Evolutionary conservation across 768 basidiomycete species (phyloP).

Genomic region (Trametes sanguinea): DNA sequence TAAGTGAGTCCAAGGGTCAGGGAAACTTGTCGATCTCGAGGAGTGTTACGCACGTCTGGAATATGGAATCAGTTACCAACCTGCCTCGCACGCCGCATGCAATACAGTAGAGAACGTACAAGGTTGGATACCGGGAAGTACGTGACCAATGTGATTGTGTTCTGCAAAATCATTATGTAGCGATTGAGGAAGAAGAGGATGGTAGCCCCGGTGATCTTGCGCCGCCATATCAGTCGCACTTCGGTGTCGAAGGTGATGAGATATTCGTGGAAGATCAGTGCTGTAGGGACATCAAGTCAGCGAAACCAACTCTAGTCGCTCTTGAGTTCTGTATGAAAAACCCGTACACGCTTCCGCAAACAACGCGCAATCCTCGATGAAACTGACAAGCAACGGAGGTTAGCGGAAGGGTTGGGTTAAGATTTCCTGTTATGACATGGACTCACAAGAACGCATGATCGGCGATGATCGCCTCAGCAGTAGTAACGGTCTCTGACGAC

Average conservation of each 20-base stretch:
- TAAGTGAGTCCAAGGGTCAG: neutral
- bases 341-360: neutral
- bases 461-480: neutral
- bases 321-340: no score
- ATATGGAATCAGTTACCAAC: neutral
- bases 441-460: conserved; percentile 7
- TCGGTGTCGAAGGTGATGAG: conserved; percentile 14
- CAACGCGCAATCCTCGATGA: neutral
- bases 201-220: conserved; percentile 15
- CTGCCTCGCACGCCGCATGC: no score
- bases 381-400: neutral
- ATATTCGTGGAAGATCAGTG: conserved; percentile 19
- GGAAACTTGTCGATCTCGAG: neutral
- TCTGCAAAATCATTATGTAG: conserved; percentile 5
- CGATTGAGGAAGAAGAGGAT: conserved; percentile 19
- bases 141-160: conserved; percentile 1
- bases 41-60: neutral
- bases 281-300: neutral
- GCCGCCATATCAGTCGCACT: conserved; percentile 19
- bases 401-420: no score
- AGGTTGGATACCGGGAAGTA: neutral
- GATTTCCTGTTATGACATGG: neutral
- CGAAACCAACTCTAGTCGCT: neutral
- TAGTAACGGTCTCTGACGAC: neutral
- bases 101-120: neutral